These are phyloP conservation scores for Lactarius trivialis DNA, from an alignment of 768 basidiomycete genomes.

Conservation along the genomic window DNA sequence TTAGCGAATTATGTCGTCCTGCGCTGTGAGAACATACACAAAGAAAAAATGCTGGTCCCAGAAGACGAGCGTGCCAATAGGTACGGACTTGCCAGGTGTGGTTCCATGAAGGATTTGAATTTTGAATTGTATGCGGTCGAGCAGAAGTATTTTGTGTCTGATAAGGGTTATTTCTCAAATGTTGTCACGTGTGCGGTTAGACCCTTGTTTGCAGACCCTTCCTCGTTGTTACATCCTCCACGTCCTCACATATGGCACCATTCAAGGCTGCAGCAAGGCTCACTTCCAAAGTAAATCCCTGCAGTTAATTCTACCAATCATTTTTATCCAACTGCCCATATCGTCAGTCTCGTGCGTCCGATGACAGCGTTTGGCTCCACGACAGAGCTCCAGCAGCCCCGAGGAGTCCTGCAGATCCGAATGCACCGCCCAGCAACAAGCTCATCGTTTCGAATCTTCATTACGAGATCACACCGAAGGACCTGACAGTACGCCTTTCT, in stretches of 20 bases:
- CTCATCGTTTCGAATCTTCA: constrained; percentile 83
- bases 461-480: constrained; percentile 86
- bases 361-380: constrained; percentile 16
- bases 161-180: background rate
- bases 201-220: background rate
- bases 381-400: constrained; percentile 14
- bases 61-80: too few relatives aligned
- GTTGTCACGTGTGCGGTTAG: background rate
- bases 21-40: too few relatives aligned
- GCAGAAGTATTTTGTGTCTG: too few relatives aligned
- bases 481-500: constrained; percentile 68
- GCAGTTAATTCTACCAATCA: background rate
- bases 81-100: too few relatives aligned
- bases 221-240: background rate
- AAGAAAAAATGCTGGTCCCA: too few relatives aligned
- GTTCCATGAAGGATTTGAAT: too few relatives aligned
- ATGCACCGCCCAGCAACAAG: constrained; percentile 25
- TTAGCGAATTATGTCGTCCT: too few relatives aligned
- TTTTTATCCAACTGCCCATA: background rate
- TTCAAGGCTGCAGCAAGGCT: constrained; percentile 3
- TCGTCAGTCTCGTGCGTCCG: constrained; percentile 16
- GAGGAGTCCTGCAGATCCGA: background rate
- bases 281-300: background rate
- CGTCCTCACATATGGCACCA: constrained; percentile 2
- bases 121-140: too few relatives aligned